phyloP scores from a whole-genome alignment of 768 basidiomycete species.

The Boletus pseudopeckii region DNA sequence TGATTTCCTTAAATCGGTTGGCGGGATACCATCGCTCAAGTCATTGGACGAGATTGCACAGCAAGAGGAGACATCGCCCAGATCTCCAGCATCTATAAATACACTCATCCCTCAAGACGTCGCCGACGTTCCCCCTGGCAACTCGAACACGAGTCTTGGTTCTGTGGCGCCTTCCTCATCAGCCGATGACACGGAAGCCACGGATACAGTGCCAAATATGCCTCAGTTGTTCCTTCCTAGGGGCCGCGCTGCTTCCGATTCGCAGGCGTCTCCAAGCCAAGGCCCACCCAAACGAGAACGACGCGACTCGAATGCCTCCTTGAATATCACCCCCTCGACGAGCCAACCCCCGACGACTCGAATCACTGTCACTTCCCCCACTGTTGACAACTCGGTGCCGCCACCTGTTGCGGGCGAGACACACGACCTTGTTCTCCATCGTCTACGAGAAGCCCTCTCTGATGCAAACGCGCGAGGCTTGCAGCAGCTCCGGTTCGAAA shows the following conservation, averaged over 20 bases:
- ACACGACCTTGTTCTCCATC: constrained; percentile 44
- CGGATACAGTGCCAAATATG: constrained; percentile 14
- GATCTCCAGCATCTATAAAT: constrained; percentile 19
- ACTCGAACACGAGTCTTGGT: not conserved
- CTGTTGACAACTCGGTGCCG: constrained; percentile 23
- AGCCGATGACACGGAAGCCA: constrained; percentile 4
- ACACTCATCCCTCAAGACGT: constrained; percentile 12
- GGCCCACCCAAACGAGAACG: constrained; percentile 16
- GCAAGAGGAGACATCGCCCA: constrained; percentile 35
- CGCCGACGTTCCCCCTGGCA: not conserved
- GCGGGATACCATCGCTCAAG: constrained; percentile 45
- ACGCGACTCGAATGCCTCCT: constrained; percentile 25
- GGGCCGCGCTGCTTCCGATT: constrained; percentile 34
- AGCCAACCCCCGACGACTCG: constrained; percentile 24
- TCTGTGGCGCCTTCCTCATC: not conserved
- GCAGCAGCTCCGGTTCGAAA: constrained; percentile 66
- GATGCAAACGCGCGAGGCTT: constrained; percentile 59
- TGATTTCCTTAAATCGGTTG: constrained; percentile 61
- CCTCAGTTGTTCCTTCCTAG: constrained; percentile 13
- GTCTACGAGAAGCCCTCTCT: constrained; percentile 59
- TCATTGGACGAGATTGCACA: constrained; percentile 46
- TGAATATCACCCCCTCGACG: constrained; percentile 10
- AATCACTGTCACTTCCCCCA: constrained; percentile 47
- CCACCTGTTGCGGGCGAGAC: constrained; percentile 33
- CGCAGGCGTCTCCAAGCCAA: constrained; percentile 17